These are phyloP conservation scores for Neostapfia colusana DNA, from an alignment of 176 grass and related monocot species.

Conservation along the genomic window DNA sequence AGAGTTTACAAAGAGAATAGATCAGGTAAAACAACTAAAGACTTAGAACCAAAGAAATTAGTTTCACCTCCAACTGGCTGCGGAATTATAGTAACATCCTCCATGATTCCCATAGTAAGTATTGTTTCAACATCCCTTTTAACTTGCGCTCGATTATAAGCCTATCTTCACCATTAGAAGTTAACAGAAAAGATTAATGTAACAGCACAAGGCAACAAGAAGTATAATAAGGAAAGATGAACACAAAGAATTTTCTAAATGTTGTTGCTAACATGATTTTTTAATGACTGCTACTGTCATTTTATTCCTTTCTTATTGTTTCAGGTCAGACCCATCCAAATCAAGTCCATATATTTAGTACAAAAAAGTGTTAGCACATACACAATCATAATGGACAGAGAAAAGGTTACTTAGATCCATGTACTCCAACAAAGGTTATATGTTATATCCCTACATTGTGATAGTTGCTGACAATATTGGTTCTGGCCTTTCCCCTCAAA, in stretches of 20 bases:
- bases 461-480: background rate
- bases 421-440: background rate
- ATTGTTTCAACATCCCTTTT: conserved; percentile 99
- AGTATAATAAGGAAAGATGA: conserved; percentile 2
- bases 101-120: conserved; percentile 99
- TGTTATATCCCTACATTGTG: background rate
- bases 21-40: conserved; percentile 15
- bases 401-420: background rate
- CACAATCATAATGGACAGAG: conserved; percentile 11
- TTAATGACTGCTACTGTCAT: background rate
- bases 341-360: background rate
- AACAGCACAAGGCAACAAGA: conserved; percentile 20
- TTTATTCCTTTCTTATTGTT: conserved; percentile 10
- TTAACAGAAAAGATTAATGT: conserved; percentile 23
- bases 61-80: conserved; percentile 75
- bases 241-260: background rate
- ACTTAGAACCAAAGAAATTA: conserved; percentile 32
- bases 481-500: conserved; percentile 18
- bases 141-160: conserved; percentile 82
- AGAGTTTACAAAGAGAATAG: background rate
- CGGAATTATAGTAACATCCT: conserved; percentile 94
- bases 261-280: background rate
- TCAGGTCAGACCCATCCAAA: conserved; percentile 1
- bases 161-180: conserved; percentile 55
- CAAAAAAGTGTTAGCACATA: background rate